Percentiles rank a stretch among this genome's conserved stretches.
phyloP scores from a whole-genome alignment of 306 rosid species.

The Dalbergia cultrata region DNA sequence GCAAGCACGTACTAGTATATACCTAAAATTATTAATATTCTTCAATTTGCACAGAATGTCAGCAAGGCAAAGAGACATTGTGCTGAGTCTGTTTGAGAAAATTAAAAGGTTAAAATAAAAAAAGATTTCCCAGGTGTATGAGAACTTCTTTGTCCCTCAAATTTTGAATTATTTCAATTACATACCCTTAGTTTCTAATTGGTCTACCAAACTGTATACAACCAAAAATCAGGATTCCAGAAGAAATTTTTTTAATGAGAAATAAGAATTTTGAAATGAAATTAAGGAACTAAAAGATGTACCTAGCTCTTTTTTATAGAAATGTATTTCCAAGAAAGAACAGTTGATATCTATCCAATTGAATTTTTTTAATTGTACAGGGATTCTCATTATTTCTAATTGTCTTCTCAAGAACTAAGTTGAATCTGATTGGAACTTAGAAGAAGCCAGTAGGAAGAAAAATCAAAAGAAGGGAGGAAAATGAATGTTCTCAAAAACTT shows the following conservation, averaged over 20 bases:
- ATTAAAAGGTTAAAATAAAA: neutral
- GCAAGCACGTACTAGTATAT: neutral
- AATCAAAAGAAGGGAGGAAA: neutral
- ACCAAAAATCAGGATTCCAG: conserved; percentile 16
- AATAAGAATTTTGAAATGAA: neutral
- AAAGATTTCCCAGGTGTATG: neutral
- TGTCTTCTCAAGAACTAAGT: conserved; percentile 10
- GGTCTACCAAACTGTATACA: conserved; percentile 30
- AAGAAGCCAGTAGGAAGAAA: neutral
- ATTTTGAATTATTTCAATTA: conserved; percentile 8
- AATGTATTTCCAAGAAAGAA: neutral
- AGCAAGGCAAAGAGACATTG: neutral
- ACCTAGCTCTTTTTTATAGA: neutral
- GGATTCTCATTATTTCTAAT: neutral
- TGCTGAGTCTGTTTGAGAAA: neutral
- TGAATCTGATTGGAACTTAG: conserved; percentile 22
- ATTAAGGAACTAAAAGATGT: conserved; percentile 1
- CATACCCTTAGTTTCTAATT: neutral
- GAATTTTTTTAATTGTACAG: neutral
- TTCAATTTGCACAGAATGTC: conserved; percentile 5
- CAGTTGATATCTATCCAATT: neutral
- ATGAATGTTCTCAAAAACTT: conserved; percentile 17
- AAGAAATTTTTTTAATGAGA: neutral
- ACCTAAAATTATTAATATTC: neutral
- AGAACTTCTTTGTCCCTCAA: conserved; percentile 6